phyloP scores from a whole-genome alignment of 2,329 filamentous ascomycete genomes.

The Pezicula radicicola region DNA sequence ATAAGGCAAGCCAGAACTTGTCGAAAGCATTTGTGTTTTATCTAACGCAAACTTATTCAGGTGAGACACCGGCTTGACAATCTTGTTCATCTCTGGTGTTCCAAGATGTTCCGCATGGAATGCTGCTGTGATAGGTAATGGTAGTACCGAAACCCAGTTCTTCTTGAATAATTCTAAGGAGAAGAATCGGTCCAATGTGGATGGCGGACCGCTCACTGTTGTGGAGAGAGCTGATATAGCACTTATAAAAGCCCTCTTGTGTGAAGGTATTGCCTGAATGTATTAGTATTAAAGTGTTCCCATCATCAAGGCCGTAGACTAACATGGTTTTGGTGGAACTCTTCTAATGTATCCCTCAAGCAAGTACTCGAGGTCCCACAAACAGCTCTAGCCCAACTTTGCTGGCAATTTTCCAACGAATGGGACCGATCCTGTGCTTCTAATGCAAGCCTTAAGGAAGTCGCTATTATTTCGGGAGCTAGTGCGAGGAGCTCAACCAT shows the following conservation, averaged over 20 bases:
- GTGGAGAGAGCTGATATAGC: neutral
- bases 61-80: neutral
- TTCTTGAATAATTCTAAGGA: neutral
- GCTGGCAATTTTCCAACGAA: conserved; percentile 7
- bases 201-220: conserved; percentile 9
- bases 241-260: conserved; percentile 6
- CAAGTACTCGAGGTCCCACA: conserved; percentile 5
- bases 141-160: neutral
- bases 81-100: conserved; percentile 10
- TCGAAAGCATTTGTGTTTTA: neutral
- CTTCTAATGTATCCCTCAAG: neutral
- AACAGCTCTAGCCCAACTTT: neutral
- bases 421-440: conserved; percentile 8
- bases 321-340: conserved; percentile 1
- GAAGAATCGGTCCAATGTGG: conserved; percentile 2
- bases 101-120: conserved; percentile 20
- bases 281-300: neutral
- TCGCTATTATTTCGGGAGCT: conserved; percentile 5
- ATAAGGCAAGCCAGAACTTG: neutral
- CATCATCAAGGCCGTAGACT: neutral
- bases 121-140: conserved; percentile 9
- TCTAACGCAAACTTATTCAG: neutral
- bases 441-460: conserved; percentile 13
- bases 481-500: conserved; percentile 7
- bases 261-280: conserved; percentile 1